Evolutionary conservation across 2,329 filamentous ascomycete genomes (phyloP).

Genomic region (Coccinonectria pachysandricola): DNA sequence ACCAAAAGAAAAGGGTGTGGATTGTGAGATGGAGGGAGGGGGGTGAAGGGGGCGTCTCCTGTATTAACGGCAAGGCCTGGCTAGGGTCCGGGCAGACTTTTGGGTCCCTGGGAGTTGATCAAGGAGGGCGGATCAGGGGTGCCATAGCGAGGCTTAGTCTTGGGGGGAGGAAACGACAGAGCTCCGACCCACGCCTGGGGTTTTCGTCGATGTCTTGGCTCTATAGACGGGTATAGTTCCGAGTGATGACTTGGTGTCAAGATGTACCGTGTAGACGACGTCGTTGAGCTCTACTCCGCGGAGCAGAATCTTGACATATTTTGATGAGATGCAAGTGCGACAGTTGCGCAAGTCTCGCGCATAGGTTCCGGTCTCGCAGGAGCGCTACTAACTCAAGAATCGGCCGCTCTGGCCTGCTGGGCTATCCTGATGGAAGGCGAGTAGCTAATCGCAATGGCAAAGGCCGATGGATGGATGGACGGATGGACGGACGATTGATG

Average conservation of each 20-base stretch:
- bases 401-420: too few relatives aligned
- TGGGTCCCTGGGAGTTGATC: constrained; percentile 17
- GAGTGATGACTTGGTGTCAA: constrained; percentile 9
- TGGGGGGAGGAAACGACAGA: constrained; percentile 7
- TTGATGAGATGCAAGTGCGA: too few relatives aligned
- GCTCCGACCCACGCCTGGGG: constrained; percentile 15
- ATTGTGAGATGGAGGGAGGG: constrained; percentile 9
- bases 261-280: constrained; percentile 9
- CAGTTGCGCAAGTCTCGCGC: too few relatives aligned
- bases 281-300: neutral
- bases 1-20: constrained; percentile 9
- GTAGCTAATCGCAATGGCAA: too few relatives aligned
- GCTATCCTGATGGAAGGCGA: too few relatives aligned
- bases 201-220: constrained; percentile 2
- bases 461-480: too few relatives aligned
- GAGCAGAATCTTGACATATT: too few relatives aligned
- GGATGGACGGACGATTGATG: constrained; percentile 3
- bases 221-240: constrained; percentile 7
- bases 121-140: constrained; percentile 16
- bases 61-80: constrained; percentile 10
- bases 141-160: constrained; percentile 11
- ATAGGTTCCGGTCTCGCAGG: too few relatives aligned
- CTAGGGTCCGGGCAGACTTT: constrained; percentile 14
- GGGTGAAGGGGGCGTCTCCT: constrained; percentile 9
- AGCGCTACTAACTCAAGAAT: too few relatives aligned